Conservation (phyloP, 176 grass and related monocot species). For the Phoenix roebelenii region DNA sequence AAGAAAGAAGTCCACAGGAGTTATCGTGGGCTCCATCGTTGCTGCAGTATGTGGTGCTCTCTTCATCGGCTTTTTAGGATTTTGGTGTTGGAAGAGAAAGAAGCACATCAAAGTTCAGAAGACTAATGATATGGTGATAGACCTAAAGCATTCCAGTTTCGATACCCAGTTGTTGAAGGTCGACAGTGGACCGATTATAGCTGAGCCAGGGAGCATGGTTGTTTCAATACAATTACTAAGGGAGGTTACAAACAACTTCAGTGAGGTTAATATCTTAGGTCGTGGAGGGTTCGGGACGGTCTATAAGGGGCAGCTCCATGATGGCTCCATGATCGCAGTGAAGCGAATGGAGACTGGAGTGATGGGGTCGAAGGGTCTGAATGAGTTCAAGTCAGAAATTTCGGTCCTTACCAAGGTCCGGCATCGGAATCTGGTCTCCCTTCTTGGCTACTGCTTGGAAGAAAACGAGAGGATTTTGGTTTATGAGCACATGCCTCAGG, state of each 20-base stretch:
- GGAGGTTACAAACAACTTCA: too few species aligned
- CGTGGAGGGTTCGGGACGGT: too few species aligned
- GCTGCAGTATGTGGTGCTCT: not conserved
- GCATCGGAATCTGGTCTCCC: too few species aligned
- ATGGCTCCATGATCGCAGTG: slow-evolving; percentile 24
- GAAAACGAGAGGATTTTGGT: too few species aligned
- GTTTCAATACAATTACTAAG: too few species aligned
- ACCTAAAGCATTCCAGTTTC: not conserved
- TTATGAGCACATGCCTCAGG: too few species aligned
- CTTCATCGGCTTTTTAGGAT: not conserved
- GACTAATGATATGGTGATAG: not conserved
- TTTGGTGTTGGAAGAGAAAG: slow-evolving; percentile 4
- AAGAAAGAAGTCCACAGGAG: not conserved
- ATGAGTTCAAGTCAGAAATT: slow-evolving; percentile 22
- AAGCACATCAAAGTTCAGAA: not conserved
- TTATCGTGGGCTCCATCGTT: slow-evolving; percentile 2
- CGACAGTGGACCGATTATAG: not conserved
- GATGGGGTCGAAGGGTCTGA: slow-evolving; percentile 1
- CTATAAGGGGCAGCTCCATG: not conserved
- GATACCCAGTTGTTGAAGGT: slow-evolving; percentile 13
- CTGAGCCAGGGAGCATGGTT: too few species aligned
- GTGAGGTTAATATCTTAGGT: too few species aligned
- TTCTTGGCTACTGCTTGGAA: too few species aligned
- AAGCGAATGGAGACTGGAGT: slow-evolving; percentile 19
- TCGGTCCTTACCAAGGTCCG: slow-evolving; percentile 15